These are phyloP conservation scores for Coniochaeta ligniaria DNA, from an alignment of 2,329 filamentous ascomycete genomes.

Conservation along the genomic window DNA sequence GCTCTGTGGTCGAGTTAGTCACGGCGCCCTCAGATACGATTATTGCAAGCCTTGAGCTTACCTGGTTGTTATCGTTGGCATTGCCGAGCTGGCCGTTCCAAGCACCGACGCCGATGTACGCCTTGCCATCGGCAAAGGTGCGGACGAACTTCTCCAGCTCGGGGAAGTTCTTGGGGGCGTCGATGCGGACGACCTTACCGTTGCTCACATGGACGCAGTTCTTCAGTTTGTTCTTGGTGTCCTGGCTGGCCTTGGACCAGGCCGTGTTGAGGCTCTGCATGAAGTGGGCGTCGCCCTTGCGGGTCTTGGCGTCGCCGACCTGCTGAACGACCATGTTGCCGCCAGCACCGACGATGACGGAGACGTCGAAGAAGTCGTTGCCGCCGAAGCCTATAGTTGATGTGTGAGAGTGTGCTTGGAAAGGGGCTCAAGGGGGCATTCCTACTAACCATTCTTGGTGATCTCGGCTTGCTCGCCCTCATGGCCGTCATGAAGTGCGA, in stretches of 20 bases:
- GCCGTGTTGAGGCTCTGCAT: constrained; percentile 28
- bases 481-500: constrained; percentile 27
- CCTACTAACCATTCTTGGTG: constrained; percentile 24
- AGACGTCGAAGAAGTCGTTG: constrained; percentile 25
- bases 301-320: constrained; percentile 23
- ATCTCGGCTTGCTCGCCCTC: constrained; percentile 32
- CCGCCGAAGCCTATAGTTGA: constrained; percentile 7
- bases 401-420: neutral
- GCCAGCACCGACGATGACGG: constrained; percentile 27
- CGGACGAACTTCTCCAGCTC: constrained; percentile 27
- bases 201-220: constrained; percentile 21
- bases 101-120: constrained; percentile 30
- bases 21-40: neutral
- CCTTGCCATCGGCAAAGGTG: constrained; percentile 27
- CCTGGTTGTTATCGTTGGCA: constrained; percentile 21
- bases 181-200: constrained; percentile 24
- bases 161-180: constrained; percentile 24
- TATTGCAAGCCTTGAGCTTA: too few relatives aligned
- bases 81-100: constrained; percentile 24
- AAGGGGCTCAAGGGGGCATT: neutral
- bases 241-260: constrained; percentile 23
- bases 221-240: constrained; percentile 23
- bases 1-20: constrained; percentile 15
- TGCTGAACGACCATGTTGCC: constrained; percentile 31
- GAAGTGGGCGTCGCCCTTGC: constrained; percentile 28